A percentile compares a stretch with the other conserved stretches of the same genome.
Evolutionary conservation across 1,284 basidiomycete genomes (phyloP).

Genomic region (Cystobasidium sp.): DNA sequence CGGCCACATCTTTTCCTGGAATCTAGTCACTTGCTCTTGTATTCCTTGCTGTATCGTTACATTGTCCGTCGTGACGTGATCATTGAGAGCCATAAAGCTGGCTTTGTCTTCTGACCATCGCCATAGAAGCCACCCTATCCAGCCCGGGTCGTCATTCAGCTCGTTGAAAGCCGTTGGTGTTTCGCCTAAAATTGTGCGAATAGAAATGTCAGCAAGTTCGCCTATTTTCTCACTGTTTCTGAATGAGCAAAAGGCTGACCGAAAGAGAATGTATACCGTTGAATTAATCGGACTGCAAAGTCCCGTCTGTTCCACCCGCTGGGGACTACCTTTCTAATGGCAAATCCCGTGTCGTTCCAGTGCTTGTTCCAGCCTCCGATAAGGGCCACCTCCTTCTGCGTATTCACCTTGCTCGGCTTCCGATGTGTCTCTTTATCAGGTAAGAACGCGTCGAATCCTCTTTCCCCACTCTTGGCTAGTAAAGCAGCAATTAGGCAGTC

Average conservation of each 20-base stretch:
- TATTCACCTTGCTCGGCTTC: neutral
- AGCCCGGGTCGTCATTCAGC: slow-evolving; percentile 29
- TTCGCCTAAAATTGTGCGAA: neutral
- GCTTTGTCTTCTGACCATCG: slow-evolving; percentile 27
- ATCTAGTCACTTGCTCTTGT: neutral
- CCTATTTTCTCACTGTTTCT: neutral
- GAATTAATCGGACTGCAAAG: slow-evolving; percentile 35
- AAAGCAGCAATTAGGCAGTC: slow-evolving; percentile 57
- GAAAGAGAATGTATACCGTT: slow-evolving; percentile 24
- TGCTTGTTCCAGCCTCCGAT: slow-evolving; percentile 15
- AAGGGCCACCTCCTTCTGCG: neutral
- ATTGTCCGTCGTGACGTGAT: slow-evolving; percentile 30
- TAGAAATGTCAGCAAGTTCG: neutral
- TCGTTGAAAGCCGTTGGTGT: slow-evolving; percentile 32
- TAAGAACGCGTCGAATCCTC: slow-evolving; percentile 56
- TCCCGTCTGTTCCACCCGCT: slow-evolving; percentile 22
- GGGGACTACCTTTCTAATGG: slow-evolving; percentile 3
- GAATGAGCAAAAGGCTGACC: neutral
- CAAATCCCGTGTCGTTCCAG: slow-evolving; percentile 14
- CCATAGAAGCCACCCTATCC: slow-evolving; percentile 34
- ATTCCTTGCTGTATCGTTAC: slow-evolving; percentile 14
- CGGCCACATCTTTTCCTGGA: slow-evolving; percentile 13
- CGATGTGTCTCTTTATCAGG: slow-evolving; percentile 46
- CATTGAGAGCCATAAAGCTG: slow-evolving; percentile 36
- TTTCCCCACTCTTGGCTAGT: slow-evolving; percentile 53